These are phyloP conservation scores for Cyclotella baltica DNA, from an alignment of 108 stramenopile genomes.

Conservation along the genomic window DNA sequence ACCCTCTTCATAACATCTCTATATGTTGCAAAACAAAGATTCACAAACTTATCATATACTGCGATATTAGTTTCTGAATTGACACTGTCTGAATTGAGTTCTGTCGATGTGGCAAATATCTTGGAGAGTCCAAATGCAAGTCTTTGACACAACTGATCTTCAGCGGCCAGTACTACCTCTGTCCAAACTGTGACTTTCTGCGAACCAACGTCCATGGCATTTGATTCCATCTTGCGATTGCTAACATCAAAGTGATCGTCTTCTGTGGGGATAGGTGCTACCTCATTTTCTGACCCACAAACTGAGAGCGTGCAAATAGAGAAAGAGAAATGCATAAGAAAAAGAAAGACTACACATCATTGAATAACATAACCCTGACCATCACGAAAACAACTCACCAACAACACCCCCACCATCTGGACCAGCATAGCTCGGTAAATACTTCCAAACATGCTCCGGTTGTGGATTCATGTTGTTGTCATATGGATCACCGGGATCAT, in stretches of 20 bases:
- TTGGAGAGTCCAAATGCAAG: slow-evolving; percentile 55
- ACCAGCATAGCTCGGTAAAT: slow-evolving; percentile 26
- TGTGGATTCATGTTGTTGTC: not conserved
- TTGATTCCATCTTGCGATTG: slow-evolving; percentile 27
- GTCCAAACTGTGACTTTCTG: slow-evolving; percentile 50
- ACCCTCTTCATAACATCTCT: slow-evolving; percentile 50
- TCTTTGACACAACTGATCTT: slow-evolving; percentile 57
- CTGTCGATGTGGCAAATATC: slow-evolving; percentile 36
- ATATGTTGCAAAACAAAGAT: slow-evolving; percentile 42
- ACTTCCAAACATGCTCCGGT: slow-evolving; percentile 17
- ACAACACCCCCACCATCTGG: slow-evolving; percentile 28
- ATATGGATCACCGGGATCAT: not conserved
- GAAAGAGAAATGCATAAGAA: too few species aligned
- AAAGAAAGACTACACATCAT: slow-evolving; percentile 4
- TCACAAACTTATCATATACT: slow-evolving; percentile 58
- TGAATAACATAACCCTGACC: not conserved
- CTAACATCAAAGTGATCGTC: slow-evolving; percentile 40
- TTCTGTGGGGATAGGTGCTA: slow-evolving; percentile 28
- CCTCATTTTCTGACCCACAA: slow-evolving; percentile 57
- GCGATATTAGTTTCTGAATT: slow-evolving; percentile 42
- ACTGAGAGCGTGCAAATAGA: too few species aligned
- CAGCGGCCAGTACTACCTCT: slow-evolving; percentile 30
- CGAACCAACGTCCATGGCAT: slow-evolving; percentile 9
- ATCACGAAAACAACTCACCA: not conserved
- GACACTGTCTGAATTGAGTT: slow-evolving; percentile 11